Evolutionary conservation across 495 filamentous ascomycete species (phyloP).

Genomic region (Amniculicola lignicola): DNA sequence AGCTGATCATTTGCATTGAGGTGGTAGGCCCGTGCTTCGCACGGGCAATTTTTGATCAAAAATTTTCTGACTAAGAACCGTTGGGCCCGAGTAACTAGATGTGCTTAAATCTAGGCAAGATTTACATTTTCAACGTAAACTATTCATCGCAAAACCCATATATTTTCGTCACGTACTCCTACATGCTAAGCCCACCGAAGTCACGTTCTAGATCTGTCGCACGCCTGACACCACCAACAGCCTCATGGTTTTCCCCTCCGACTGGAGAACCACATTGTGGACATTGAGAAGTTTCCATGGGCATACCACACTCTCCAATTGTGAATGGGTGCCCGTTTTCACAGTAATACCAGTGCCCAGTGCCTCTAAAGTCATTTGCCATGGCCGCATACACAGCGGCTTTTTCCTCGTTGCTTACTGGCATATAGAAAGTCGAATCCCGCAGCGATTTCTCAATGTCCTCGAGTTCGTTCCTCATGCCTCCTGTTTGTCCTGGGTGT

Average conservation of each 20-base stretch:
- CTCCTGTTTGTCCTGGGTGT: neutral
- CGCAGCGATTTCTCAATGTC: neutral
- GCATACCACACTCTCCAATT: slow-evolving; percentile 69
- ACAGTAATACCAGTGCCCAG: slow-evolving; percentile 64
- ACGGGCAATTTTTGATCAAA: no score
- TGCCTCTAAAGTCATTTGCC: slow-evolving; percentile 34
- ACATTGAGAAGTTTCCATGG: slow-evolving; percentile 60
- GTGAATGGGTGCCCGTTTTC: slow-evolving; percentile 69
- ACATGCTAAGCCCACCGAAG: slow-evolving; percentile 40
- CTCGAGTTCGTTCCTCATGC: slow-evolving; percentile 4
- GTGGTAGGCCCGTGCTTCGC: no score
- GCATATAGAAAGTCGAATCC: neutral
- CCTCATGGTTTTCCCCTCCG: slow-evolving; percentile 56
- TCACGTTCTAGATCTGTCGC: slow-evolving; percentile 51
- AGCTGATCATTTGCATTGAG: no score
- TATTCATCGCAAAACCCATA: no score
- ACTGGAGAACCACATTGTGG: slow-evolving; percentile 63
- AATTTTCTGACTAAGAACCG: no score
- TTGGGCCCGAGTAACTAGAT: no score
- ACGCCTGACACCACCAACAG: slow-evolving; percentile 50
- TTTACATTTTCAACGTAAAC: no score
- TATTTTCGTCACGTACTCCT: no score
- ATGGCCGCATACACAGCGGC: slow-evolving; percentile 41
- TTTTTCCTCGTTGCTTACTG: slow-evolving; percentile 36
- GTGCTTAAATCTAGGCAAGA: no score